Evolutionary conservation across 2,329 filamentous ascomycete species (phyloP), one percentile per base, ranked within the genome.

Genomic region (Ceratocystis colombiana): DNA sequence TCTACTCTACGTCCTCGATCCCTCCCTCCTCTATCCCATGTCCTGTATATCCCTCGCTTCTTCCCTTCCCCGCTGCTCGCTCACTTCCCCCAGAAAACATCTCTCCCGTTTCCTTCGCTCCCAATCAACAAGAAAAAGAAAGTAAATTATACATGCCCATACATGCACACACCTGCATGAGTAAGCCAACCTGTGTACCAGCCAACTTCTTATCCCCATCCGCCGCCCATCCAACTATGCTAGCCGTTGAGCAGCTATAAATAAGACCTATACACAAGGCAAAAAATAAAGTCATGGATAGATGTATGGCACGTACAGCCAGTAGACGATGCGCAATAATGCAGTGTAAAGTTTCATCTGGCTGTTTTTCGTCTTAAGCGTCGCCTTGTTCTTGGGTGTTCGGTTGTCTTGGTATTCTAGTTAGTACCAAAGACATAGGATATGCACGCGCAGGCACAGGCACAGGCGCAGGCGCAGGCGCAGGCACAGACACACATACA

Each of bases 271-370:
- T 7, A 17, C 46, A 48, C 46, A 20, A 20, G 46, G 20, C n/a
- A 48, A 48, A 48, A 20, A 48, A n/a, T 7, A 48, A 48, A n/a
- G 46, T 17, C 46, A 15, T 41, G 10, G 37, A 15, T 15, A 41
- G 10, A 41, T 41, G 37, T 15, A 41, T 41, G 37, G 37, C 37
- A 15, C 8, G 37, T 41, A 41, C 37, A 41, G 37, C 37, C 37
- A 41, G 10, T 12, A 41, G 12, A 41, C 10, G 37, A 12, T 15
- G 10, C 37, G 46, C 46, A 48, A 17, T 20, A 48, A n/a, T 48
- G 46, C 46, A n/a, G 46, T 48, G 46, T 48, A 48, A 20, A 48
- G 46, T 48, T 48, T n/a, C 20, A 48, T 48, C 20, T 48, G 46
- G 17, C 46, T 48, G 46, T 48, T 20, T 48, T 48, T 48, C 46